phyloP scores from a whole-genome alignment of 2,329 filamentous ascomycete species.

The Hypoxylon sp. region DNA sequence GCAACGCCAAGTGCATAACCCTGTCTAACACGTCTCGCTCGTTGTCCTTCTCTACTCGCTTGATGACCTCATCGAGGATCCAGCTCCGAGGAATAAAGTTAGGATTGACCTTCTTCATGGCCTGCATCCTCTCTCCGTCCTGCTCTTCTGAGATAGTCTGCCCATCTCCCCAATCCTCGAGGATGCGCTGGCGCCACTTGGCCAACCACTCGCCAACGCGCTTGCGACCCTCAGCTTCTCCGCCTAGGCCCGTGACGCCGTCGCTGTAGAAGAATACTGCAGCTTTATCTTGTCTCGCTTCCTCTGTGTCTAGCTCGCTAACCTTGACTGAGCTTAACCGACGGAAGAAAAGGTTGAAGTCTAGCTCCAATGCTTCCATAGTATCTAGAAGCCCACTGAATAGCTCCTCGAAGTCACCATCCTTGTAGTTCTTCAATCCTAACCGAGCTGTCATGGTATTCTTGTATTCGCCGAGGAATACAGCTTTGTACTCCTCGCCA shows the following conservation, averaged over 20 bases:
- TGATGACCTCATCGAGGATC: constrained; percentile 94
- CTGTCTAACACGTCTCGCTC: constrained; percentile 84
- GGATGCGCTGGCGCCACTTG: constrained; percentile 79
- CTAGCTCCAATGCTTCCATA: constrained; percentile 84
- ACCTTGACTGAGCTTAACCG: constrained; percentile 77
- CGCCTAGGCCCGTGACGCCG: constrained; percentile 71
- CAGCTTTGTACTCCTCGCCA: constrained; percentile 89
- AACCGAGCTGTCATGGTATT: constrained; percentile 84
- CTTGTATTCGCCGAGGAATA: constrained; percentile 93
- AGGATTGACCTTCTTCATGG: constrained; percentile 91
- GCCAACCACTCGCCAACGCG: constrained; percentile 84
- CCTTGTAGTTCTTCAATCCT: constrained; percentile 78
- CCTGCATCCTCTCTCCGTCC: constrained; percentile 74
- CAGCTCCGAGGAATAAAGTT: constrained; percentile 93
- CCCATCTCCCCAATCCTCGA: constrained; percentile 80
- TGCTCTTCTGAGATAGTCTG: constrained; percentile 53
- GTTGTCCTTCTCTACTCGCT: constrained; percentile 85
- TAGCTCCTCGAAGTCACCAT: constrained; percentile 82
- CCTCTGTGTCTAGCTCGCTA: constrained; percentile 74
- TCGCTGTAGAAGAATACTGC: constrained; percentile 85
- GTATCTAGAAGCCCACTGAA: constrained; percentile 88
- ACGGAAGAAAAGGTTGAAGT: constrained; percentile 96
- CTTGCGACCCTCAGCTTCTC: constrained; percentile 74
- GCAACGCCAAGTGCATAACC: constrained; percentile 85
- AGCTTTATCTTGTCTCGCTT: constrained; percentile 75